A percentile compares a stretch with the other conserved stretches of the same genome.
These are phyloP conservation scores for Sindora glabra DNA, from an alignment of 306 rosid species.

Conservation along the genomic window DNA sequence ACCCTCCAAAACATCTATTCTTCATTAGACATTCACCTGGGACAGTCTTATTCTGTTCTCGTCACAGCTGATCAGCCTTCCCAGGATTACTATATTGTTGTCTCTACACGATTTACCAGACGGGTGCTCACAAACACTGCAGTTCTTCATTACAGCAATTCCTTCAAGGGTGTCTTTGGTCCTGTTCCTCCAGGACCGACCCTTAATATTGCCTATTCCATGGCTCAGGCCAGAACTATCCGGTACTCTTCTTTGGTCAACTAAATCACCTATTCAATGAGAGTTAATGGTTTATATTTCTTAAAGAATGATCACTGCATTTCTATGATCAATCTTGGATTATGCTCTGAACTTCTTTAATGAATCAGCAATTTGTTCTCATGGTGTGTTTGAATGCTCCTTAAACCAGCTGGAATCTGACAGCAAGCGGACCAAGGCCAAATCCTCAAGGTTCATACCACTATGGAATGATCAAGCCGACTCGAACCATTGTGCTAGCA, in stretches of 20 bases:
- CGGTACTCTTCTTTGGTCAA: no score
- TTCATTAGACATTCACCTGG: conserved; percentile 47
- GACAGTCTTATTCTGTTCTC: conserved; percentile 46
- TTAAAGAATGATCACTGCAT: no score
- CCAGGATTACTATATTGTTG: conserved; percentile 43
- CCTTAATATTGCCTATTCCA: conserved; percentile 27
- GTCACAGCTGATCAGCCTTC: conserved; percentile 38
- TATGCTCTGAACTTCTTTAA: no score
- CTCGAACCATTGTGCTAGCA: conserved; percentile 39
- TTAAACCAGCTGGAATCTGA: conserved; percentile 43
- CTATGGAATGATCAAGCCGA: conserved; percentile 29
- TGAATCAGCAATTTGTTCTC: neutral
- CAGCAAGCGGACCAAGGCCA: conserved; percentile 47
- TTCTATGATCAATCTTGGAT: no score
- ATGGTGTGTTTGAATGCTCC: neutral
- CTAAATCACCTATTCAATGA: no score
- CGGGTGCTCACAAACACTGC: conserved; percentile 18
- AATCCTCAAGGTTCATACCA: conserved; percentile 52
- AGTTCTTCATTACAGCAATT: conserved; percentile 34
- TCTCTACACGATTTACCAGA: conserved; percentile 24
- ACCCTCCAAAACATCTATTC: conserved; percentile 33
- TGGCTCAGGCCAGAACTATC: conserved; percentile 37
- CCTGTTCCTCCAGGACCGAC: conserved; percentile 28
- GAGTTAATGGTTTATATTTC: neutral
- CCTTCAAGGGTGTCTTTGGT: conserved; percentile 12